Evolutionary conservation across 306 rosid genomes (phyloP).

Genomic region (Malus asiatica): DNA sequence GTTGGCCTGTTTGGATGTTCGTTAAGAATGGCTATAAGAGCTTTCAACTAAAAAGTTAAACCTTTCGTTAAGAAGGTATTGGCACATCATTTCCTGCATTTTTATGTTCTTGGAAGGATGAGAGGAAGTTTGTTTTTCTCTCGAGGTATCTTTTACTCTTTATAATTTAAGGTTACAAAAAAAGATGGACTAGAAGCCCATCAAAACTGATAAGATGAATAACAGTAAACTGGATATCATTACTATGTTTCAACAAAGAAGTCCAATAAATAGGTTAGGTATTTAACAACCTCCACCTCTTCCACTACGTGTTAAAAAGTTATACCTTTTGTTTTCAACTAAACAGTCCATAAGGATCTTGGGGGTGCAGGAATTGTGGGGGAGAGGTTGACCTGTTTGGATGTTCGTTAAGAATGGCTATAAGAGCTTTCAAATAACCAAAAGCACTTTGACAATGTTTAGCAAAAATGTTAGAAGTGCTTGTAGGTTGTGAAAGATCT

Average conservation of each 20-base stretch:
- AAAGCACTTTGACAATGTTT: no score
- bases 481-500: no score
- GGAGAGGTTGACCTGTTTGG: neutral
- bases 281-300: neutral
- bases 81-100: no score
- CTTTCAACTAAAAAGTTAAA: neutral
- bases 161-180: neutral
- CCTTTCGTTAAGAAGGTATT: no score
- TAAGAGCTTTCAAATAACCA: neutral
- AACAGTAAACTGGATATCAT: neutral
- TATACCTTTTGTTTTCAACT: neutral
- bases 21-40: neutral
- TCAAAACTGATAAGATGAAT: neutral
- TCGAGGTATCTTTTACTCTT: neutral
- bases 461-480: no score
- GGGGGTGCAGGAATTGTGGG: neutral
- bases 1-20: neutral
- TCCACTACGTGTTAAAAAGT: neutral
- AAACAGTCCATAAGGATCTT: neutral
- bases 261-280: neutral
- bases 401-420: neutral
- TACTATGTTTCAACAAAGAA: neutral
- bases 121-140: neutral
- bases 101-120: neutral
- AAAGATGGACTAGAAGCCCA: neutral